Percentiles rank a stretch among this genome's conserved stretches.
phyloP scores from a whole-genome alignment of 116 monocot species.

The Posidonia oceanica region DNA sequence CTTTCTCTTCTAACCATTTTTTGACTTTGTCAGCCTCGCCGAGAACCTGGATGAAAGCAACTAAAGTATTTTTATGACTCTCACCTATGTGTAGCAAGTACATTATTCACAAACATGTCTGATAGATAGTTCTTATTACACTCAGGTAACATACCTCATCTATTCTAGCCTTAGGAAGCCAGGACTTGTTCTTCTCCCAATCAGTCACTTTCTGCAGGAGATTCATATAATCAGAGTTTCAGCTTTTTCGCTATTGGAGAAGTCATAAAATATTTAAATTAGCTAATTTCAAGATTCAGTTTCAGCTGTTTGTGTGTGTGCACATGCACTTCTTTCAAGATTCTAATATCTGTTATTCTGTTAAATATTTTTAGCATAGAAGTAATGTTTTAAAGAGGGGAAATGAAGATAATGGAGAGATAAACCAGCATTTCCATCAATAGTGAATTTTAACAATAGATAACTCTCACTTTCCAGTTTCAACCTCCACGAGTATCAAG shows the following conservation, averaged over 20 bases:
- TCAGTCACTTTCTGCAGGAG: slow-evolving; percentile 54
- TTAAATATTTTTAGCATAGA: background rate
- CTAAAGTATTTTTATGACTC: background rate
- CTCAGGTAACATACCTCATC: slow-evolving; percentile 52
- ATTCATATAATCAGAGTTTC: background rate
- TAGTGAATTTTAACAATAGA: too few relatives aligned
- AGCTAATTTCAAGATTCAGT: too few relatives aligned
- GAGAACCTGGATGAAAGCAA: slow-evolving; percentile 34
- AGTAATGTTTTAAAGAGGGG: background rate
- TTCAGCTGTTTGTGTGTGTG: background rate
- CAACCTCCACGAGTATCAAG: too few relatives aligned
- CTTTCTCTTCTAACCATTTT: slow-evolving; percentile 80
- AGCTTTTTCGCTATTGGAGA: background rate
- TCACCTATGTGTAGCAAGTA: background rate
- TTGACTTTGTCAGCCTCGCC: slow-evolving; percentile 59
- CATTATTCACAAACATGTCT: too few relatives aligned
- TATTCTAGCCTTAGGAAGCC: slow-evolving; percentile 71
- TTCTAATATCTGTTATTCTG: background rate
- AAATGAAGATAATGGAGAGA: too few relatives aligned
- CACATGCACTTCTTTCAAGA: background rate
- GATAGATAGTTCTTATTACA: background rate
- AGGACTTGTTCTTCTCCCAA: slow-evolving; percentile 75
- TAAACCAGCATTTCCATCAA: too few relatives aligned
- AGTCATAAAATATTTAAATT: background rate
- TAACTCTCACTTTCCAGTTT: too few relatives aligned